Evolutionary conservation across 495 filamentous ascomycete genomes (phyloP), one percentile per base, ranked within the genome.

Genomic region (Aspergillus cristatus): DNA sequence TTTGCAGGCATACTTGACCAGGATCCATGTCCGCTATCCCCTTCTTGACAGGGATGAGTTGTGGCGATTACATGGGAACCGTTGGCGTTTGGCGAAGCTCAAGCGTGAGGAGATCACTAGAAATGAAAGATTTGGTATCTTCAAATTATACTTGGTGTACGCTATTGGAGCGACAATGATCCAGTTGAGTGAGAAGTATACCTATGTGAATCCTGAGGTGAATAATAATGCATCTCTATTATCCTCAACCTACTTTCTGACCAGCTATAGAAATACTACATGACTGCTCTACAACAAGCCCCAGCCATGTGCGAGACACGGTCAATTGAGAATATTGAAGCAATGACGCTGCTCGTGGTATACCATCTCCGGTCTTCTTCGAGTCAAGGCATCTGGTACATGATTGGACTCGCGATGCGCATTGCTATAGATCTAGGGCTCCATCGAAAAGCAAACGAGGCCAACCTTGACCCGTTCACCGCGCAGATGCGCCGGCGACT

Each of bases 311-410:
- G 66, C 24, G 68, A 73, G 34, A 60, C 65, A 8, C 57, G 65
- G 25, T 73, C 70, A 1, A 56, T 70, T 3, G 61, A 75, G 14
- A 75, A 75, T 29, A 67, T 75, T 24, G 67, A 73, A 42, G 68
- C 71, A n/a, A 75, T 75, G 70, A 55, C 65, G 6, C 63, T 75
- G 17, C 51, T 75, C 7, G 68, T 75, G 4, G 54, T 73, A 7
- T 75, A 71, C 35, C 68, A 75, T 41, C 53, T 75, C 3, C 60
- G 71, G 7, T 70, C 66, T 14, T 58, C 67, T 3, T 68, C 66
- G 1, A 75, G 63, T 32, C 68, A 71, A 45, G 71, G 70, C 10
- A 61, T 75, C 44, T 75, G 70, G 71, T 75, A 75, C 34, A 71
- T 75, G 66, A 66, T 75, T 28, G 70, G 70, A 18, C 56, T 75